Conservation (phyloP, 345 rosid species). For the Lagerstroemia speciosa region DNA sequence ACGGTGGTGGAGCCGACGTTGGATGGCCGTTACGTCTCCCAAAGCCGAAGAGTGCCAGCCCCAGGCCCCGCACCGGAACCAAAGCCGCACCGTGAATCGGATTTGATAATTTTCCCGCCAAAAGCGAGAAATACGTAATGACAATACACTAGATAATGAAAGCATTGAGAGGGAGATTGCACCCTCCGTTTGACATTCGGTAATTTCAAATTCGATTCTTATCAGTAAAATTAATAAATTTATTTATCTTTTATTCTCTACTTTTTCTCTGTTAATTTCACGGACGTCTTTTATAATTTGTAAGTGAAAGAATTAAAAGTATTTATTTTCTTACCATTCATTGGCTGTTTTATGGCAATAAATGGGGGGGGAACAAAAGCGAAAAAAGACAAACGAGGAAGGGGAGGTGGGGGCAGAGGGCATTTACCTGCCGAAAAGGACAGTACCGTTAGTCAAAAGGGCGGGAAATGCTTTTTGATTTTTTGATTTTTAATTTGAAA, state of each 20-base stretch:
- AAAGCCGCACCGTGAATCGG: constrained; percentile 8
- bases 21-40: not conserved
- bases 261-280: too few relatives aligned
- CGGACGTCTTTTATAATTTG: too few relatives aligned
- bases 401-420: not conserved
- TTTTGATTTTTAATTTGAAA: not conserved
- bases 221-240: too few relatives aligned
- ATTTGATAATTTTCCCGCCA: constrained; percentile 33
- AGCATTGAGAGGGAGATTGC: too few relatives aligned
- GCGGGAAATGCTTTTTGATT: constrained; percentile 12
- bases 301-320: too few relatives aligned
- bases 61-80: constrained; percentile 17
- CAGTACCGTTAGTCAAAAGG: constrained; percentile 16
- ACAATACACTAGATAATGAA: too few relatives aligned
- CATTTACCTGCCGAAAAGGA: constrained; percentile 20
- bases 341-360: not conserved
- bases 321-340: too few relatives aligned
- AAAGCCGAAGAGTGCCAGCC: not conserved
- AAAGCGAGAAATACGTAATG: not conserved
- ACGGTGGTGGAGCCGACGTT: not conserved
- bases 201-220: too few relatives aligned
- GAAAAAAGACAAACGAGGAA: not conserved
- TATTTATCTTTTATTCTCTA: too few relatives aligned
- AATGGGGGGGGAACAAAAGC: not conserved
- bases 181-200: too few relatives aligned